Base-by-base conservation (phyloP, 768 basidiomycete genomes). In the Lactarius hengduanensis region DNA sequence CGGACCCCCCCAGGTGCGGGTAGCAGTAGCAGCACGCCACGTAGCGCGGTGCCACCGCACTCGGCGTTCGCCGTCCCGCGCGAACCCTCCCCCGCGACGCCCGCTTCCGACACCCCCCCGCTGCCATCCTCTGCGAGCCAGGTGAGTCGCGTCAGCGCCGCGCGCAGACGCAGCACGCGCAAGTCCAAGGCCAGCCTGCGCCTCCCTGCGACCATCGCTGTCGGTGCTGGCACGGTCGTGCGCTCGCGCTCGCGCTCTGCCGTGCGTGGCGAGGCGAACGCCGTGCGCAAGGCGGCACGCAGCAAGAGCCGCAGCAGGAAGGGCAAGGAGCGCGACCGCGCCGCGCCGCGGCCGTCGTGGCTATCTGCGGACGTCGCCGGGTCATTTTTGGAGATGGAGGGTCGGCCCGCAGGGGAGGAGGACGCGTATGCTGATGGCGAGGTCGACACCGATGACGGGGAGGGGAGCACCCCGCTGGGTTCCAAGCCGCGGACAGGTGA, bases 121-220 rank as follows among this genome's bases (percentile, higher is more conserved):
- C 47, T 41, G 4, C 18, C 26, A 18, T 58, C 65, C 0, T 26
- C n/a, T 2, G 28, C 72, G 16, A 81, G 78, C 59, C 72, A 78
- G 38, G 32, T 73, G 40, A 79, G 80, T 43, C 79, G 82, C 9
- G 80, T 92, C 3, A 81, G 82, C 5, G 86, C 91, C 5, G 91
- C 91, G 1, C 83, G 84, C 64, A 82, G 78, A 65, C 82, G 90
- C 47, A 89, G 87, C 73, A 78, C 80, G 53, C 80, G 88, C 1
- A 80, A 84, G 9, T 90, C 89, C 5, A 84, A 87, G 69, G 82
- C 84, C 28, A 90, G 88, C 72, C 76, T 92, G 9, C 84, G 90
- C 1, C 77, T 91, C 28, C 86, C 65, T 11, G 22, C 84, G 0
- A 26, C 53, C 26, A 58, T 61, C 9, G 32, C 67, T 20, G 38